Evolutionary conservation across 768 basidiomycete genomes (phyloP).

Genomic region (Serendipita vermifera): DNA sequence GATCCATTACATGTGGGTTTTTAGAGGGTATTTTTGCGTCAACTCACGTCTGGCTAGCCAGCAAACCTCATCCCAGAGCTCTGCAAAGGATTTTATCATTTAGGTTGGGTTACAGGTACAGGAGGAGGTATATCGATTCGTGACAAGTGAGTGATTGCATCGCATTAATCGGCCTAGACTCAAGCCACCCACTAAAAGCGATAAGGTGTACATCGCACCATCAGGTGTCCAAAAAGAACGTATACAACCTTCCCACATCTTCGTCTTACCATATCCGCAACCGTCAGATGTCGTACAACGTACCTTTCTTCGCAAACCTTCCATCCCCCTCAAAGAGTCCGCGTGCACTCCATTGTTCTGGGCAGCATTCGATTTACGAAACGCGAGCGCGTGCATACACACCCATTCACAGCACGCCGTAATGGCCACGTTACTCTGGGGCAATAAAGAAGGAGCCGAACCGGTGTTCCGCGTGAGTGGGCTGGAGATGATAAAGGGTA

Average conservation of each 20-base stretch:
- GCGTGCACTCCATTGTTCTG: slow-evolving; percentile 86
- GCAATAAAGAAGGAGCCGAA: slow-evolving; percentile 43
- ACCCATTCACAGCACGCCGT: slow-evolving; percentile 86
- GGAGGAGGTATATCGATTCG: slow-evolving; percentile 72
- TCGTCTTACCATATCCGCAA: slow-evolving; percentile 72
- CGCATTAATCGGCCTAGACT: background rate
- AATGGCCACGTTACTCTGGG: slow-evolving; percentile 72
- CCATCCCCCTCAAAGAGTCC: slow-evolving; percentile 60
- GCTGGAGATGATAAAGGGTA: slow-evolving; percentile 84
- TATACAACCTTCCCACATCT: slow-evolving; percentile 71
- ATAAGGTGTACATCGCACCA: slow-evolving; percentile 75
- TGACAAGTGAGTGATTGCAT: slow-evolving; percentile 34
- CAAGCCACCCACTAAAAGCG: slow-evolving; percentile 27
- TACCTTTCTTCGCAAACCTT: slow-evolving; percentile 64
- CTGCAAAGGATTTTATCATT: slow-evolving; percentile 68
- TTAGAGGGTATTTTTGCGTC: slow-evolving; percentile 4
- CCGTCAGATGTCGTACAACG: slow-evolving; percentile 50
- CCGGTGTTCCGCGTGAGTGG: slow-evolving; percentile 81
- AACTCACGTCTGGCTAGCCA: slow-evolving; percentile 35
- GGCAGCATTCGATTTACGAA: slow-evolving; percentile 72
- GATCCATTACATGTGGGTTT: slow-evolving; percentile 51
- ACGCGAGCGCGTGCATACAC: slow-evolving; percentile 79
- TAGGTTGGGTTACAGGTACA: slow-evolving; percentile 90
- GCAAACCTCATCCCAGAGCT: slow-evolving; percentile 86
- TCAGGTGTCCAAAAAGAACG: slow-evolving; percentile 88